Base-by-base conservation (phyloP, 768 basidiomycete genomes). In the Saitozyma podzolica region DNA sequence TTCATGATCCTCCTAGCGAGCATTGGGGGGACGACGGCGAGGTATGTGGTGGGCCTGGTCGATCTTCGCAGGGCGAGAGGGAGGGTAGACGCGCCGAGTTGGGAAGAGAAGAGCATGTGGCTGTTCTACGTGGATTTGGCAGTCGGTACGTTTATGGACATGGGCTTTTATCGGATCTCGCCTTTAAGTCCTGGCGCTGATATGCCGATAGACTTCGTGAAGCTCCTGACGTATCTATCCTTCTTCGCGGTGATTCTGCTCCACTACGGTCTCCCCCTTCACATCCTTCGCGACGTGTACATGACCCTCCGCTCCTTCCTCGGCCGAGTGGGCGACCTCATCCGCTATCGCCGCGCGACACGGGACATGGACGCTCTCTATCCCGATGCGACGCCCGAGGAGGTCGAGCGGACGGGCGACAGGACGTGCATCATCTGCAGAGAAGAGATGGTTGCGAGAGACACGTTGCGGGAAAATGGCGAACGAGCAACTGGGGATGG, bases 71-170 rank as follows among this genome's bases (percentile, higher is more conserved):
- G 91, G 20, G 92, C 93, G 2, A 62, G 71, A 47, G 78, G 77
- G 3, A 56, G 73, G 50, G 73, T 67, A 14, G 77, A 76, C 54
- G 76, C 76, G 17, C 88, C 92, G 65, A 86, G 88, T 52, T 98
- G 96, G 96, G 94, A 99, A 79, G 89, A 93, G 74, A 98, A 97
- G 83, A 92, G 91, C 82, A 94, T 97, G 88, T 94, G 87, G 84
- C 83, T 90, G 9, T 97, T 96, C 82, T 98, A 97, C 76, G 87
- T 97, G 61, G 96, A 98, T 74, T 81, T 98, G 56, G 83, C 84
- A 37, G 94, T 93, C 48, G 93, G 95, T 94, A 66, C 52, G 86
- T 80, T 11, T n/a, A n/a, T n/a, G n/a, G n/a, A 14, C 40, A 49
- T 19, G 20, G 37, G 20, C 0, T 16, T 19, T 17, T 16, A 14